Conservation (phyloP, 352 stramenopile species). For the Pythium apleroticum region DNA sequence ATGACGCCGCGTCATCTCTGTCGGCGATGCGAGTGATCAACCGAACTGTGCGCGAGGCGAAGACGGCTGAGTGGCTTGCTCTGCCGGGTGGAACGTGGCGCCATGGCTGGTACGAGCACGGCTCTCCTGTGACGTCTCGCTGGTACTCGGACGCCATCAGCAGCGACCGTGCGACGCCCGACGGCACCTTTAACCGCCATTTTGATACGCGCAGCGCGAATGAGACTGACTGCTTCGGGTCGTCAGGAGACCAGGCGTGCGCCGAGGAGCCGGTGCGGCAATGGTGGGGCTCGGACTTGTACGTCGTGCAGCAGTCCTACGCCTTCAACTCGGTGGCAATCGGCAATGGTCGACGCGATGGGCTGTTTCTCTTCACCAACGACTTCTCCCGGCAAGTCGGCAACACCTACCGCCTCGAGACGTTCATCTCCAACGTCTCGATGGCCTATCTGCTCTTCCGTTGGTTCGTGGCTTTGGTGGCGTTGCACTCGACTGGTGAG, state of each 20-base stretch:
- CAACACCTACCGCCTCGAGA: slow-evolving; percentile 45
- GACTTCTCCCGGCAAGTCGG: slow-evolving; percentile 15
- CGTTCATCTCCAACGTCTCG: slow-evolving; percentile 43
- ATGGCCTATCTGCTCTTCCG: slow-evolving; percentile 33
- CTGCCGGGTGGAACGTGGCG: slow-evolving; percentile 31
- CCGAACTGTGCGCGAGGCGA: slow-evolving; percentile 28
- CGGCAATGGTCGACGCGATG: slow-evolving; percentile 32
- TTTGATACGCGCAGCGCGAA: slow-evolving; percentile 32
- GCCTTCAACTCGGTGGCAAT: slow-evolving; percentile 12
- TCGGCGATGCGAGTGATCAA: slow-evolving; percentile 27
- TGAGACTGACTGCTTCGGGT: slow-evolving; percentile 33
- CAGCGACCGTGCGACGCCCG: slow-evolving; percentile 14
- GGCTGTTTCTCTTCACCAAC: slow-evolving; percentile 38
- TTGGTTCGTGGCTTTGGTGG: slow-evolving; percentile 42
- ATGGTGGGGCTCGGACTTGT: slow-evolving; percentile 15
- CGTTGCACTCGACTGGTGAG: slow-evolving; percentile 20
- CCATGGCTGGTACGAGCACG: slow-evolving; percentile 47
- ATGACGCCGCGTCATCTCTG: slow-evolving; percentile 17
- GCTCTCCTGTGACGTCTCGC: background rate
- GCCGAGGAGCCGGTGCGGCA: slow-evolving; percentile 1
- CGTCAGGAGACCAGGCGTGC: slow-evolving; percentile 4
- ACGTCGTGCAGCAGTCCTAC: background rate
- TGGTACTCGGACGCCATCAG: slow-evolving; percentile 43
- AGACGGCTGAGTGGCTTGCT: slow-evolving; percentile 39
- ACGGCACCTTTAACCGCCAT: slow-evolving; percentile 31